Conservation (phyloP, 495 filamentous ascomycete genomes). For the Aspergillus steynii region DNA sequence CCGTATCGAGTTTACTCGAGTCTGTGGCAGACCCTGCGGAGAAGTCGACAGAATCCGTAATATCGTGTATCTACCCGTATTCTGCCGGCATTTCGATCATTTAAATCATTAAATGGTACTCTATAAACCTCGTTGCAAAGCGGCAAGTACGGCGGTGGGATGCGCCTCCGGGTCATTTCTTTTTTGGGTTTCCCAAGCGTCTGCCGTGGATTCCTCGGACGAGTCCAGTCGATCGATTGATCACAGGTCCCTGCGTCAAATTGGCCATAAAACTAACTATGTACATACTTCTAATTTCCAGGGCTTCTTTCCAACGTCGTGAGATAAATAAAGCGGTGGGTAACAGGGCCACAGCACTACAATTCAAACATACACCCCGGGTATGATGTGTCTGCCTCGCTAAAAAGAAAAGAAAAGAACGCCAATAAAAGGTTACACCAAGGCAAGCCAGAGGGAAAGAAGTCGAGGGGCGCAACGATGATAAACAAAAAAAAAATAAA, state of each 20-base stretch:
- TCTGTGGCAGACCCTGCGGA: too few species aligned
- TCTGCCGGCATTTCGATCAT: too few species aligned
- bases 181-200: too few species aligned
- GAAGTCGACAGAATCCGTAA: too few species aligned
- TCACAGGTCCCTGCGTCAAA: not conserved
- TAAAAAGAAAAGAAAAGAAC: slow-evolving; percentile 10
- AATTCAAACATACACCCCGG: slow-evolving; percentile 17
- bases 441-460: not conserved
- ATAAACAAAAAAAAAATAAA: slow-evolving; percentile 6
- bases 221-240: not conserved
- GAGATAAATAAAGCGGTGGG: not conserved
- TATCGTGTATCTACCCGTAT: too few species aligned
- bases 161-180: too few species aligned
- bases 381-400: slow-evolving; percentile 31
- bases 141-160: too few species aligned
- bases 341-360: not conserved
- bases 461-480: not conserved
- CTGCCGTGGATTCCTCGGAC: too few species aligned
- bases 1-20: not conserved
- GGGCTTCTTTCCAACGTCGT: not conserved
- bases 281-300: not conserved
- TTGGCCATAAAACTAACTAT: not conserved
- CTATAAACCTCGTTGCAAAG: too few species aligned
- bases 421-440: slow-evolving; percentile 3
- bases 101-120: too few species aligned